phyloP scores from a whole-genome alignment of 1,284 basidiomycete genomes.

The Erythrobasidium hasegawianum region DNA sequence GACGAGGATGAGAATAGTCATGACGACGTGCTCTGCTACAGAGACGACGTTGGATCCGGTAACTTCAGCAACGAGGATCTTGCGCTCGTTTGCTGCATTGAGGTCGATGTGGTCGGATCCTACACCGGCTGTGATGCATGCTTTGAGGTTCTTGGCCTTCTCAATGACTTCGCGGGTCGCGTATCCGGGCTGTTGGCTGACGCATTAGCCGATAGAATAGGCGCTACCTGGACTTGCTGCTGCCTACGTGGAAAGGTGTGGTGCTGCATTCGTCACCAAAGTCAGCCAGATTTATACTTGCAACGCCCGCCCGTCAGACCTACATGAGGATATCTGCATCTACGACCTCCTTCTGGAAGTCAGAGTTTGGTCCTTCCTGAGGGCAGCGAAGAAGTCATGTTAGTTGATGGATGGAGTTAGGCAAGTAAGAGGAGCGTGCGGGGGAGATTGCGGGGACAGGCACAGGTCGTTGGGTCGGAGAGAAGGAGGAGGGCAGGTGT shows the following conservation, averaged over 20 bases:
- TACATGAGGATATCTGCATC: constrained; percentile 59
- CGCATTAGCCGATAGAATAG: neutral
- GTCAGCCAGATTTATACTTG: constrained; percentile 31
- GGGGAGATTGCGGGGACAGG: too few species aligned
- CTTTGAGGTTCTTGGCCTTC: constrained; percentile 83
- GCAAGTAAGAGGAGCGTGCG: too few species aligned
- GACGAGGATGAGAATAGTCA: constrained; percentile 69
- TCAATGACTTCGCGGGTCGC: constrained; percentile 72
- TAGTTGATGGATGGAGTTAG: too few species aligned
- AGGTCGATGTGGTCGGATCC: constrained; percentile 73
- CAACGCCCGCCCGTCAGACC: constrained; percentile 49
- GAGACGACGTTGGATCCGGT: constrained; percentile 80
- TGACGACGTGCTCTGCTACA: constrained; percentile 84
- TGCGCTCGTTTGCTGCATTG: constrained; percentile 75
- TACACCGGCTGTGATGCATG: constrained; percentile 90
- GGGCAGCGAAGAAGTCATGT: neutral
- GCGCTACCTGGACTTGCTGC: too few species aligned
- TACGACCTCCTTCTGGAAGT: constrained; percentile 80
- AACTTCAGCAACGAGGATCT: constrained; percentile 75
- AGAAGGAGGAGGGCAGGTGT: too few species aligned
- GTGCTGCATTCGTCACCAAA: constrained; percentile 65
- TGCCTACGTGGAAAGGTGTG: constrained; percentile 67
- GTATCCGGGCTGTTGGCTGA: constrained; percentile 67
- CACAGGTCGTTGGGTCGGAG: too few species aligned
- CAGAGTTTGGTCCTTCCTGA: constrained; percentile 70